Conservation (phyloP, 1,284 basidiomycete genomes). For the Naganishia liquefaciens region DNA sequence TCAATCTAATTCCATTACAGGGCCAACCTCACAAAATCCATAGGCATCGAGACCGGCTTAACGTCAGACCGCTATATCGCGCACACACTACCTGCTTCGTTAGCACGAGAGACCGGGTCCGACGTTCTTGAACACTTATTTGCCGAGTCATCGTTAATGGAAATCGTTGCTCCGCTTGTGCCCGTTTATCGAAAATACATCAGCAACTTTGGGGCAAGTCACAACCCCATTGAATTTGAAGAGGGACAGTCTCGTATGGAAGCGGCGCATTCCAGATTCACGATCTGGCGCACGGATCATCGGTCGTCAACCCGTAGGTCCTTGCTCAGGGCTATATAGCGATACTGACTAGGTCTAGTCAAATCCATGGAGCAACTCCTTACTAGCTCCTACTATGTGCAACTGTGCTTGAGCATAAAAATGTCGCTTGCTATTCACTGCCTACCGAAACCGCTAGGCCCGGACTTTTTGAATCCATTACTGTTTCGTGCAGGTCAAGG, state of each 20-base stretch:
- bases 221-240: constrained; percentile 9
- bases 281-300: constrained; percentile 22
- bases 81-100: neutral
- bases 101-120: constrained; percentile 1
- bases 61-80: constrained; percentile 7
- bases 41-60: neutral
- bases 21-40: constrained; percentile 2
- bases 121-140: constrained; percentile 11
- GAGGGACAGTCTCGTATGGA: constrained; percentile 11
- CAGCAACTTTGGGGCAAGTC: neutral
- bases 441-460: constrained; percentile 7
- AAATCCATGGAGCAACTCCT: constrained; percentile 8
- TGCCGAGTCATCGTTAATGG: constrained; percentile 14
- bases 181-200: constrained; percentile 10
- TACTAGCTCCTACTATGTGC: constrained; percentile 21
- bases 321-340: too few species aligned
- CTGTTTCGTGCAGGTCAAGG: constrained; percentile 1
- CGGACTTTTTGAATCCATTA: neutral
- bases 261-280: constrained; percentile 16
- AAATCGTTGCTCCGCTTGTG: constrained; percentile 3
- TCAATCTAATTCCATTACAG: neutral
- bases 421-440: constrained; percentile 3
- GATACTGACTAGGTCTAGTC: neutral
- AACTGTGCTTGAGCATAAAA: constrained; percentile 21
- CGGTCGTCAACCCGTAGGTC: constrained; percentile 5